Percentiles rank a stretch among this genome's conserved stretches.
Evolutionary conservation across 2,329 filamentous ascomycete genomes (phyloP).

Genomic region (Fusarium sp.): DNA sequence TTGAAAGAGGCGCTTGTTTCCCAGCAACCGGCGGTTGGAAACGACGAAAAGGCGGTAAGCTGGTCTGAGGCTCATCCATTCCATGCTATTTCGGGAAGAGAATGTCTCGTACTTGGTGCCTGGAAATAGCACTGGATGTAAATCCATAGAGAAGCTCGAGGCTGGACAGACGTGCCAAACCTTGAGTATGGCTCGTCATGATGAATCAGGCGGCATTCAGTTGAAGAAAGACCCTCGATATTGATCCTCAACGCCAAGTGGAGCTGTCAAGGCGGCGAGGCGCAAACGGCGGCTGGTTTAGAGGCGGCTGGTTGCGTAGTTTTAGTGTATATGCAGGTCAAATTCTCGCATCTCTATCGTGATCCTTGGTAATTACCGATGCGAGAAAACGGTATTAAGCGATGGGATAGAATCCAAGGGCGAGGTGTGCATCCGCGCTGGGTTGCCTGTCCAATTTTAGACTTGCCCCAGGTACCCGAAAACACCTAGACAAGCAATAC

Average conservation of each 20-base stretch:
- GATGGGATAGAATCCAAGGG: constrained; percentile 10
- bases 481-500: not conserved
- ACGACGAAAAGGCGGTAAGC: constrained; percentile 18
- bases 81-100: constrained; percentile 10
- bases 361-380: constrained; percentile 4
- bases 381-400: constrained; percentile 18
- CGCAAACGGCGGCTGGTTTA: constrained; percentile 42
- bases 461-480: not conserved
- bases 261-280: constrained; percentile 39
- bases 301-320: constrained; percentile 32
- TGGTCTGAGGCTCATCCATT: constrained; percentile 19
- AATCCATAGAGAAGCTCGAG: constrained; percentile 3
- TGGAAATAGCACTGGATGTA: constrained; percentile 9
- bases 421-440: not conserved
- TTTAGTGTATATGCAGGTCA: constrained; percentile 27
- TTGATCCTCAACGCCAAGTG: constrained; percentile 38
- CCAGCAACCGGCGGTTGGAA: constrained; percentile 8
- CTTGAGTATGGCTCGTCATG: not conserved
- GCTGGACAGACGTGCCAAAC: constrained; percentile 11
- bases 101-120: constrained; percentile 6
- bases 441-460: not conserved
- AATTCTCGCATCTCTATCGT: constrained; percentile 13
- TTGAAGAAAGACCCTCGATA: constrained; percentile 30
- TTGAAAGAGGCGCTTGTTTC: constrained; percentile 5
- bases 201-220: constrained; percentile 19